Base-by-base conservation (phyloP, 1,284 basidiomycete species). In the Blastosporella zonata region DNA sequence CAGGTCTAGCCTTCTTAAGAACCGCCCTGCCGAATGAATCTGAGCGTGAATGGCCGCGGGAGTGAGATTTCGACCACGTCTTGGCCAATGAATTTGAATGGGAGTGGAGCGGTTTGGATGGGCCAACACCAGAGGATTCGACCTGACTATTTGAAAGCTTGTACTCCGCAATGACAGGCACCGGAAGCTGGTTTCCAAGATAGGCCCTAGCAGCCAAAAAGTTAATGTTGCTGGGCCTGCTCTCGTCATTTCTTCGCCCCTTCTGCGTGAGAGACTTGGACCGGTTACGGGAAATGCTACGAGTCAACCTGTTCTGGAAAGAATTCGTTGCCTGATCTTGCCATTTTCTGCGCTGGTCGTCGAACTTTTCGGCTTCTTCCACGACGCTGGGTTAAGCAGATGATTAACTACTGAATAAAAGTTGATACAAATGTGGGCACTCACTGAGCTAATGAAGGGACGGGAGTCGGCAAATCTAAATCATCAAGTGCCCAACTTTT, bases 291-390 rank as follows among this genome's bases (percentile, higher is more conserved):
- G 84, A 85, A 18, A 86, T 57, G 21, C 71, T 79, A 25, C 86
- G 76, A 6, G 78, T 73, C 8, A 72, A 74, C 55, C 76, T 80
- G 61, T 87, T 87, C 44, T 80, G 79, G 53, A 87, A 77, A 0
- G 86, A 87, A 27, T 67, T 69, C 0, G 70, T 67, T 0, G 87
- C 87, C 54, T 83, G 74, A 5, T 64, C 59, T 58, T 82, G 78
- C 87, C 87, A 90, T 50, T 72, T 67, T 43, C 75, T 72, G 18
- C 87, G 80, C 53, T 89, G 78, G 47, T 70, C 69, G 18, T 81
- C 74, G 10, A 89, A 72, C 44, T 70, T 68, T 47, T 78, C 69
- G 10, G 80, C 77, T 53, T 87, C 82, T 53, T 78, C 77, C 6
- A 90, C 66, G 18, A 88, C 85, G 57, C 87, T 89, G 46, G n/a